A percentile compares a stretch with the other conserved stretches of the same genome.
Conservation (phyloP, 2,329 filamentous ascomycete genomes). For the Xylaria sp. region DNA sequence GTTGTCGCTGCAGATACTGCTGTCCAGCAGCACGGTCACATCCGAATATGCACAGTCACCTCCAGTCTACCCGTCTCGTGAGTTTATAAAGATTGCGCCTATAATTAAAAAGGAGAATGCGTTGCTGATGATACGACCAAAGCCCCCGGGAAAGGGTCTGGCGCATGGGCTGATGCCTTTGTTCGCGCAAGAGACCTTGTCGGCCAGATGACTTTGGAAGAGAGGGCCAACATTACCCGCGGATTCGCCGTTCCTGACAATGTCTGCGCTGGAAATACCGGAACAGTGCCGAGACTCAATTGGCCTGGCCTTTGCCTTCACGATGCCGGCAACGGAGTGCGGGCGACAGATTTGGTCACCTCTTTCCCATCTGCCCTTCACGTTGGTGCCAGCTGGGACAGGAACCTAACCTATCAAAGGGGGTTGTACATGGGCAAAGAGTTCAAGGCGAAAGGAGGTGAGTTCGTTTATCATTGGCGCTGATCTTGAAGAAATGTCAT, state of each 20-base stretch:
- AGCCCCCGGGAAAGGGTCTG: constrained; percentile 44
- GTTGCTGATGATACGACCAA: constrained; percentile 5
- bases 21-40: constrained; percentile 20
- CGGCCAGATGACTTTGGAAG: constrained; percentile 66
- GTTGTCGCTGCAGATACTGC: constrained; percentile 23
- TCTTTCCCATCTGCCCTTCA: constrained; percentile 56
- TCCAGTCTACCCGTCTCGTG: constrained; percentile 40
- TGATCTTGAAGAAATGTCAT: too few relatives aligned
- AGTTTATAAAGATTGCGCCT: constrained; percentile 19
- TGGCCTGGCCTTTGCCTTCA: constrained; percentile 57
- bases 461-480: constrained; percentile 19
- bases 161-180: constrained; percentile 63
- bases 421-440: constrained; percentile 61
- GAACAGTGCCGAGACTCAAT: constrained; percentile 50
- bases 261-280: constrained; percentile 54
- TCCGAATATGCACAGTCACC: constrained; percentile 38
- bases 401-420: constrained; percentile 56
- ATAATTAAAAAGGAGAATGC: background rate
- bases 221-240: constrained; percentile 62
- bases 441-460: constrained; percentile 58
- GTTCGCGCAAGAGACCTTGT: constrained; percentile 62
- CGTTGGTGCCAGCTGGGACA: constrained; percentile 59
- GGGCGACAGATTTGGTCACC: constrained; percentile 55
- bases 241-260: constrained; percentile 53
- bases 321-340: constrained; percentile 56